phyloP scores from a whole-genome alignment of 1,284 basidiomycete genomes.

The Puccinia coronata region DNA sequence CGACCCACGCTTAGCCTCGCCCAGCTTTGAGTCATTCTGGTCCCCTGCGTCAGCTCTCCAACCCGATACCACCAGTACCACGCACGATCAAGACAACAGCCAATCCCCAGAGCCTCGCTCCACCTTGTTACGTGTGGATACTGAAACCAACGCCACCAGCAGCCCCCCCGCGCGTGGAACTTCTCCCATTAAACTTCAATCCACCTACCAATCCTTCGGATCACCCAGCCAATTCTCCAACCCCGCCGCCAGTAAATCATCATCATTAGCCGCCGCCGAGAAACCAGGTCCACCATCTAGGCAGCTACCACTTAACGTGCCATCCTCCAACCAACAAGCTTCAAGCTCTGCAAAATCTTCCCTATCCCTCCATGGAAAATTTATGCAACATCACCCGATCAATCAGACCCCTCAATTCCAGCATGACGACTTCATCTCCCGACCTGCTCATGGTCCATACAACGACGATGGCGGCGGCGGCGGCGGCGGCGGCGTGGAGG shows the following conservation, averaged over 20 bases:
- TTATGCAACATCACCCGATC: not conserved
- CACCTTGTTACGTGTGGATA: not conserved
- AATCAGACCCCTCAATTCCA: not conserved
- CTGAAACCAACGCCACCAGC: not conserved
- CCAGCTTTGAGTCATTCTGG: slow-evolving; percentile 29
- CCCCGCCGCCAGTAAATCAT: not conserved
- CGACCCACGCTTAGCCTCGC: slow-evolving; percentile 16
- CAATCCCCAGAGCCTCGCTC: not conserved
- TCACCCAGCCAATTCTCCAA: slow-evolving; percentile 39
- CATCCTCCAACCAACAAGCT: not conserved
- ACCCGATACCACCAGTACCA: no score
- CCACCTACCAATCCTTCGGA: slow-evolving; percentile 48
- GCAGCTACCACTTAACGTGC: not conserved
- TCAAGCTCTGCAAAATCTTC: slow-evolving; percentile 14
- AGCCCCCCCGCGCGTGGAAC: not conserved
- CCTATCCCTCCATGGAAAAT: slow-evolving; percentile 1
- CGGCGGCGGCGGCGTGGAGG: no score
- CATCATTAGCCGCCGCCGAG: slow-evolving; percentile 10
- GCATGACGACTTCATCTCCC: not conserved
- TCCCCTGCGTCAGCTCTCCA: not conserved
- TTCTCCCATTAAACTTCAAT: slow-evolving; percentile 28
- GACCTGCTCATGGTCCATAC: not conserved
- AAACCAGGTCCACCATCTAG: not conserved
- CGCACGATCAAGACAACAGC: not conserved
- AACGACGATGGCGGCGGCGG: no score